A percentile compares a stretch with the other conserved stretches of the same genome.
phyloP scores from a whole-genome alignment of 192 early-diverging fungal species.

The Oehlia diaphana region DNA sequence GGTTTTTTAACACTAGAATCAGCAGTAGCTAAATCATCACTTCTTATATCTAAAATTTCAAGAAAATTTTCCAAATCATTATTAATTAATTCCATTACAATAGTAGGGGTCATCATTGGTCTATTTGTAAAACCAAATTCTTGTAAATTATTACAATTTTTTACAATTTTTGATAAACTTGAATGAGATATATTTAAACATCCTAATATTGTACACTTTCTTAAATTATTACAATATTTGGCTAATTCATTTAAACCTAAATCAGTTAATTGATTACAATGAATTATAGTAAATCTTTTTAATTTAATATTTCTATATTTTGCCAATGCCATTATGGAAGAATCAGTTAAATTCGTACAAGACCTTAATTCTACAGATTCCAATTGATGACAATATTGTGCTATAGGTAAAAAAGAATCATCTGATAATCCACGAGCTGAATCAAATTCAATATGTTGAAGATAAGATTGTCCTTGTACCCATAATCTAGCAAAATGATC shows the following conservation, averaged over 20 bases:
- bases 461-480: background rate
- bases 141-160: background rate
- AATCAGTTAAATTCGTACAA: background rate
- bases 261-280: slow-evolving; percentile 16
- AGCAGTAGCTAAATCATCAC: no score
- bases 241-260: background rate
- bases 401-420: slow-evolving; percentile 12
- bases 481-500: background rate
- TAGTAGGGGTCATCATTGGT: no score
- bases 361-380: background rate
- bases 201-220: background rate
- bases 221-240: background rate
- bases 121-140: slow-evolving; percentile 12
- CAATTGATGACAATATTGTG: slow-evolving; percentile 7
- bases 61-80: no score
- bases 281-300: background rate
- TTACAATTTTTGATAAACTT: background rate
- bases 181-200: slow-evolving; percentile 1
- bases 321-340: background rate
- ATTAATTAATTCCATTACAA: background rate
- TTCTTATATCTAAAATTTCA: slow-evolving; percentile 1
- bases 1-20: background rate
- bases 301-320: slow-evolving; percentile 10
- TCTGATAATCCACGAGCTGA: background rate
- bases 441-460: slow-evolving; percentile 7